A percentile compares a stretch with the other conserved stretches of the same genome.
Conservation (phyloP, 2,329 filamentous ascomycete species). For the Trichothecium sympodiale region DNA sequence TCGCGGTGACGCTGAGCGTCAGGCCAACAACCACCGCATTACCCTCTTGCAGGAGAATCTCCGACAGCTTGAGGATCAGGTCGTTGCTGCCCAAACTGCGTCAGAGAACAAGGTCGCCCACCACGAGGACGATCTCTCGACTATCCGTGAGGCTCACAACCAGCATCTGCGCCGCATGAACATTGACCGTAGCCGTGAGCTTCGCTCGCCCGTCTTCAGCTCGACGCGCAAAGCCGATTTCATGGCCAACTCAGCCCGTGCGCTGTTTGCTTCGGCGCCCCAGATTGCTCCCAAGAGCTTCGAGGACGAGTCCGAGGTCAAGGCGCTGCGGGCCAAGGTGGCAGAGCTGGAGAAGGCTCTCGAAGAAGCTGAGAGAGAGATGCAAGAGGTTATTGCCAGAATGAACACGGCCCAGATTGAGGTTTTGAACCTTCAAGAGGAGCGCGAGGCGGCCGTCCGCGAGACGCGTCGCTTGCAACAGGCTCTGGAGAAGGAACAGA, state of each 20-base stretch:
- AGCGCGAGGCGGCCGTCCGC: slow-evolving; percentile 62
- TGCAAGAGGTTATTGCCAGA: slow-evolving; percentile 68
- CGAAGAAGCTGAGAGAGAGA: slow-evolving; percentile 52
- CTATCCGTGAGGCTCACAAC: slow-evolving; percentile 67
- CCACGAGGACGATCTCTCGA: slow-evolving; percentile 76
- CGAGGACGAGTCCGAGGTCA: slow-evolving; percentile 62
- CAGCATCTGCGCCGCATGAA: slow-evolving; percentile 67
- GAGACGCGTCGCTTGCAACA: slow-evolving; percentile 60
- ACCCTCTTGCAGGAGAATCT: slow-evolving; percentile 73
- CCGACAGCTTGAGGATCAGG: slow-evolving; percentile 70
- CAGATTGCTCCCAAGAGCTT: slow-evolving; percentile 46
- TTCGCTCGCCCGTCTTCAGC: slow-evolving; percentile 19
- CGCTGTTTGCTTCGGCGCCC: slow-evolving; percentile 21
- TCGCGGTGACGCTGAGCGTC: slow-evolving; percentile 76
- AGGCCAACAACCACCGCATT: slow-evolving; percentile 69
- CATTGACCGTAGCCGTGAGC: slow-evolving; percentile 22
- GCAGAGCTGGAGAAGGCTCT: slow-evolving; percentile 71
- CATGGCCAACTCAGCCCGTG: slow-evolving; percentile 21
- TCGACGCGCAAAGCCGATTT: slow-evolving; percentile 20
- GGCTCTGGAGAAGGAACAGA: slow-evolving; percentile 52
- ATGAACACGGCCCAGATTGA: slow-evolving; percentile 79
- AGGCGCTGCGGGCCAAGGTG: slow-evolving; percentile 66
- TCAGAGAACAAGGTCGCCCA: slow-evolving; percentile 74
- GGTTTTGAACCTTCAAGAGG: slow-evolving; percentile 67
- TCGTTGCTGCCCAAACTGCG: slow-evolving; percentile 71